Percentiles rank a stretch among this genome's conserved stretches.
phyloP scores from a whole-genome alignment of 2,329 filamentous ascomycete genomes.

The Arthrobotrys pseudoclavata region DNA sequence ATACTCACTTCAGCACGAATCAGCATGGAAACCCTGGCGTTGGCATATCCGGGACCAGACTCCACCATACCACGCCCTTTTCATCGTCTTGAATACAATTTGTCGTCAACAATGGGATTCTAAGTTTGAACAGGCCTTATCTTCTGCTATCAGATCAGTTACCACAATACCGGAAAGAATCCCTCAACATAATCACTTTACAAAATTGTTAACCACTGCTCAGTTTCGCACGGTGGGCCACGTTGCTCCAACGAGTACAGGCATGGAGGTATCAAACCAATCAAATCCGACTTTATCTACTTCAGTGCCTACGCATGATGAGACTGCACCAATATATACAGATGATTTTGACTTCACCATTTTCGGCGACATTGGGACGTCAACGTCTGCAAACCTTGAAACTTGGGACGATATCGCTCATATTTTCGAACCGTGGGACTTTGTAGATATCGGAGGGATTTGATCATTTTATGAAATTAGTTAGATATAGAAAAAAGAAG shows the following conservation, averaged over 20 bases:
- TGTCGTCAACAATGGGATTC: conserved; percentile 24
- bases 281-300: background rate
- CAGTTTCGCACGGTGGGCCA: background rate
- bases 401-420: conserved; percentile 28
- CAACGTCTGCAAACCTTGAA: background rate
- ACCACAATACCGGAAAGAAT: conserved; percentile 16
- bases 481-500: background rate
- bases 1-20: conserved; percentile 35
- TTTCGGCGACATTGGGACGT: background rate
- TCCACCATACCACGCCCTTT: conserved; percentile 30
- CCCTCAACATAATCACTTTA: conserved; percentile 3
- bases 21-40: conserved; percentile 34
- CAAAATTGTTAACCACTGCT: conserved; percentile 3
- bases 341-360: background rate
- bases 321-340: background rate
- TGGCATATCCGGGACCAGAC: conserved; percentile 30
- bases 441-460: conserved; percentile 10
- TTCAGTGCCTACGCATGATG: background rate
- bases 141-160: conserved; percentile 9
- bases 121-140: conserved; percentile 24
- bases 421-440: conserved; percentile 16
- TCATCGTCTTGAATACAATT: conserved; percentile 18
- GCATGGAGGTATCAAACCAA: background rate
- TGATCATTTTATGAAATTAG: background rate
- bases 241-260: background rate